Evolutionary conservation across 352 stramenopile species (phyloP).

Genomic region (Phytophthora melonis): DNA sequence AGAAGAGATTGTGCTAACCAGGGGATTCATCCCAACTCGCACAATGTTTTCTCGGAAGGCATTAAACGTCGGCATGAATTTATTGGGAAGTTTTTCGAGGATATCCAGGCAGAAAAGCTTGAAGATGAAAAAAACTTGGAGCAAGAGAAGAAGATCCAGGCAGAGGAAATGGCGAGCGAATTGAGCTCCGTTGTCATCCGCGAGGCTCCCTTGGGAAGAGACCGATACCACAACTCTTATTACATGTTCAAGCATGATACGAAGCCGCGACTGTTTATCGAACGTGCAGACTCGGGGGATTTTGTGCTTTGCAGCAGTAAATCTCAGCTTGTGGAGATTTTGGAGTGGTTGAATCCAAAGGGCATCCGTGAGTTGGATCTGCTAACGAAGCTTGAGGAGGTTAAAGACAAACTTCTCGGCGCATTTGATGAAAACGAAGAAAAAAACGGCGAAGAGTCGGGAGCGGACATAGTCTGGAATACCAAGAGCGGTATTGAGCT

Average conservation of each 20-base stretch:
- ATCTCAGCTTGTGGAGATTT: slow-evolving; percentile 51
- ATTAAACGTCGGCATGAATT: slow-evolving; percentile 73
- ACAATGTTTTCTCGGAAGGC: slow-evolving; percentile 69
- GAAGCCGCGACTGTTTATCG: slow-evolving; percentile 69
- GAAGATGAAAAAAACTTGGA: slow-evolving; percentile 64
- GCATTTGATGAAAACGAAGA: slow-evolving; percentile 34
- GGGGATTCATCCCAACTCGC: slow-evolving; percentile 74
- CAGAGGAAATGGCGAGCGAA: slow-evolving; percentile 48
- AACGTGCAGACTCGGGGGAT: slow-evolving; percentile 68
- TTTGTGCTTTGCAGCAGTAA: slow-evolving; percentile 61
- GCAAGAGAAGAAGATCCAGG: slow-evolving; percentile 57
- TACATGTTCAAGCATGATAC: slow-evolving; percentile 81
- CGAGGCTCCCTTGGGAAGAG: slow-evolving; percentile 70
- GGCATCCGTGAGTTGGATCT: slow-evolving; percentile 74
- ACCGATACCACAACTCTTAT: slow-evolving; percentile 84
- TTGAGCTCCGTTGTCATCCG: slow-evolving; percentile 70
- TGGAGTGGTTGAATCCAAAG: slow-evolving; percentile 83
- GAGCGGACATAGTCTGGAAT: slow-evolving; percentile 33
- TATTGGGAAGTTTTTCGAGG: slow-evolving; percentile 74
- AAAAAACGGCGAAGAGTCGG: slow-evolving; percentile 28
- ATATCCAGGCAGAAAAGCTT: slow-evolving; percentile 57
- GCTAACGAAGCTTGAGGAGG: slow-evolving; percentile 57
- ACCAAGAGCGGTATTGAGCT: slow-evolving; percentile 54
- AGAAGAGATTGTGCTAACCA: slow-evolving; percentile 64
- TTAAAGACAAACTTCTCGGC: slow-evolving; percentile 51